Evolutionary conservation across 2,329 filamentous ascomycete species (phyloP), one percentile per base, ranked within the genome.

Genomic region (Rutstroemia sp.): DNA sequence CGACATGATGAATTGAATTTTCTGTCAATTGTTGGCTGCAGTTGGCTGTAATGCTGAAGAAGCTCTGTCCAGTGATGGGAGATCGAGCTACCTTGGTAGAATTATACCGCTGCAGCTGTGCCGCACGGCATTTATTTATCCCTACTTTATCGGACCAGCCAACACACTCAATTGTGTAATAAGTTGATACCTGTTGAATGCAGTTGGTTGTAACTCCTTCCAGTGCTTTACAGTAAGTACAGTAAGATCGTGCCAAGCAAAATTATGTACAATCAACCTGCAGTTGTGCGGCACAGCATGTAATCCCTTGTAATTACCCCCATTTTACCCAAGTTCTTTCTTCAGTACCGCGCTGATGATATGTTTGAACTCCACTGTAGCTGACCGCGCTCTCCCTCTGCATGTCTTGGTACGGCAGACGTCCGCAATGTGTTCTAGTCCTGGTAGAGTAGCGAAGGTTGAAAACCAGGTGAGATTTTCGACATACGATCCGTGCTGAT

Each of bases 281-380:
- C 23, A 23, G 23, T 23, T 23, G 23, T 23, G 23, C 23, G 23
- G 23, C 23, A 23, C 23, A 23, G 23, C 23, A 23, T 23, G 23
- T 23, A 23, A 23, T 23, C 23, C 3, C 23, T 5, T 23, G 23
- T 23, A 23, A 23, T 23, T 3, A 23, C 23, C 23, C 23, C 23
- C 23, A 23, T 23, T 23, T 23, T 23, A 23, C 23, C 2, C 3
- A 23, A 23, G 84, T 38, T 81, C 80, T 0, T 69, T 76, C 9
- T 78, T 82, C 62, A 78, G 76, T 4, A 82, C 80, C 69, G 75
- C 70, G 49, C 72, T 86, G 23, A 75, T 79, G 8, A 75, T 79
- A 8, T 73, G 73, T 40, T 65, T 72, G 55, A 70, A 80, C 61
- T 80, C 81, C 1, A 64, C 73, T 55, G 71, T 79, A 54, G 80